Evolutionary conservation across 192 early-diverging fungal species (phyloP).

Genomic region (Glomus cerebriforme): DNA sequence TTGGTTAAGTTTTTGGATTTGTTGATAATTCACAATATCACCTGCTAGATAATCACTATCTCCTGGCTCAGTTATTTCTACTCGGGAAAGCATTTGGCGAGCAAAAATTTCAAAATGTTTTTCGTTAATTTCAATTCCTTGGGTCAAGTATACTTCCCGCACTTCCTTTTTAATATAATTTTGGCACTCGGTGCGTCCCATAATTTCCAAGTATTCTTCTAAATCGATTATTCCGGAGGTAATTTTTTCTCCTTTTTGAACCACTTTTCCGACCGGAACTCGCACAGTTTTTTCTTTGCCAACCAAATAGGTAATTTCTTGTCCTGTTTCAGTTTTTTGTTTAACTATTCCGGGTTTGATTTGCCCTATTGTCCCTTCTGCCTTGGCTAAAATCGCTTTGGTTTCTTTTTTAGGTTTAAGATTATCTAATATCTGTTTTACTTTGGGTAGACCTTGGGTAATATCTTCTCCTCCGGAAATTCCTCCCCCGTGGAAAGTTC

Average conservation of each 20-base stretch:
- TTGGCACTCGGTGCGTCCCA: slow-evolving; percentile 4
- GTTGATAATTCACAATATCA: slow-evolving; percentile 10
- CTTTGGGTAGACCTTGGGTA: slow-evolving; percentile 27
- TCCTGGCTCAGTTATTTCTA: background rate
- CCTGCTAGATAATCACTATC: slow-evolving; percentile 6
- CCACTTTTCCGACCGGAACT: background rate
- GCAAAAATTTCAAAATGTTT: slow-evolving; percentile 28
- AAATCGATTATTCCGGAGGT: slow-evolving; percentile 6
- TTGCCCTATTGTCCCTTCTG: background rate
- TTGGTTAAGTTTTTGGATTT: slow-evolving; percentile 2
- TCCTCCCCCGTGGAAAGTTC: slow-evolving; percentile 19
- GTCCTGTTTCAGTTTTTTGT: background rate
- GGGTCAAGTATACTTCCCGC: background rate
- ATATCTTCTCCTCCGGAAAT: slow-evolving; percentile 16
- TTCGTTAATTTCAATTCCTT: slow-evolving; percentile 17
- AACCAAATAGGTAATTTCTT: slow-evolving; percentile 2
- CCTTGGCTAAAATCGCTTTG: background rate
- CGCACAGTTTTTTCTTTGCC: background rate
- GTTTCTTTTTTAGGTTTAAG: slow-evolving; percentile 4
- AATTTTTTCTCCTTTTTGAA: background rate
- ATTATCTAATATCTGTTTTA: slow-evolving; percentile 26
- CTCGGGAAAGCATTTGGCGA: slow-evolving; percentile 17
- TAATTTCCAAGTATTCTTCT: slow-evolving; percentile 23
- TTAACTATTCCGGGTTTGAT: background rate
- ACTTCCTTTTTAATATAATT: slow-evolving; percentile 17